Evolutionary conservation across 768 basidiomycete genomes (phyloP), one percentile per base, ranked within the genome.

Genomic region (Lactarius trivialis): DNA sequence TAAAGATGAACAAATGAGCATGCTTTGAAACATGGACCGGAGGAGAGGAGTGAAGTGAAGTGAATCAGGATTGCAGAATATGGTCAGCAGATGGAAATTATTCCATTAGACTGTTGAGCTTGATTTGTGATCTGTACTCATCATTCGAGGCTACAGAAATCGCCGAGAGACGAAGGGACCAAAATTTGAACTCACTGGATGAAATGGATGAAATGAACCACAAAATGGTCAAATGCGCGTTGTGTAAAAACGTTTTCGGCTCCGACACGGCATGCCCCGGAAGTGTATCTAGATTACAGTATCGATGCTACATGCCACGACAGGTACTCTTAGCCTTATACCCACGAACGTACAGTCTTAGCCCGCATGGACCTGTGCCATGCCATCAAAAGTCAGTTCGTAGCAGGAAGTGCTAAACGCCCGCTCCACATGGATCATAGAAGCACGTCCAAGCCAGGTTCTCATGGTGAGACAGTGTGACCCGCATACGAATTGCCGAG

Each of bases 41-140:
- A 15, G 24, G 30, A 49, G 64, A 4, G 7, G 17, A 14, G 19
- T 8, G 7, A n/a, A 21, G 24, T 32, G 9, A 24, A 19, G 15
- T 17, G 32, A 37, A 56, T 78, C 77, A 78, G 78, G 74, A 79
- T 77, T 78, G 77, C 76, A 78, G 78, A 72, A 68, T 60, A 37
- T 33, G 63, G 62, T 79, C 77, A 76, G 75, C 76, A 78, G 63
- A 54, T 76, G 77, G 75, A 75, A 48, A 39, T 69, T 15, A 48
- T 71, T 70, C 73, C 76, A 77, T 78, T 69, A 73, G 77, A 78
- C 76, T 78, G 77, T 78, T 78, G 77, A 78, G 77, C 76, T 79
- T 77, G 77, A 76, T 68, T 75, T 56, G 58, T 75, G 74, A 71
- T 48, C 71, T 61, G 66, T 63, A 51, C 71, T 78, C 78, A 78